Conservation (phyloP, 768 basidiomycete species). For the Pleurotus citrinopileatus region DNA sequence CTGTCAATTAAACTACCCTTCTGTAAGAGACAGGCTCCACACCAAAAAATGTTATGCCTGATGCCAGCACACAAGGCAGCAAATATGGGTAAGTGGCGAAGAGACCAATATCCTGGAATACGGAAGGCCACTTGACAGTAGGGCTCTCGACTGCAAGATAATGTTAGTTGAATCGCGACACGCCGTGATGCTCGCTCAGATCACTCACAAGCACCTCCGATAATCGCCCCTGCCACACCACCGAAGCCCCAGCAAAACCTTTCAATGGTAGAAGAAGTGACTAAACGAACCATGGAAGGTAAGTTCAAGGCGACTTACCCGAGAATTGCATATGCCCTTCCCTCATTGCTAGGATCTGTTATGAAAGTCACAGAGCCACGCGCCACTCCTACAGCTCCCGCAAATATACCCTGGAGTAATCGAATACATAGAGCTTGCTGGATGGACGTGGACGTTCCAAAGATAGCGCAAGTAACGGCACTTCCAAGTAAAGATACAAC, state of each 20-base stretch:
- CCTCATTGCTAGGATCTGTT: conserved; percentile 91
- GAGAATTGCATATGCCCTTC: conserved; percentile 90
- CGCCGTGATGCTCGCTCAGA: neutral
- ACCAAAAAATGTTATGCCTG: conserved; percentile 73
- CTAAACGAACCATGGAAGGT: conserved; percentile 3
- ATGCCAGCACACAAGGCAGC: conserved; percentile 79
- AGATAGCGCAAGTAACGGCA: conserved; percentile 71
- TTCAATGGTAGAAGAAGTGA: conserved; percentile 10
- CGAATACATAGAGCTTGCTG: conserved; percentile 83
- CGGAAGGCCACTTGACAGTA: conserved; percentile 78
- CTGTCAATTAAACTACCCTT: conserved; percentile 5
- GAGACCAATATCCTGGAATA: conserved; percentile 63
- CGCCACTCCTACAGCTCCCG: conserved; percentile 93
- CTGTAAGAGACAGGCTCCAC: conserved; percentile 18
- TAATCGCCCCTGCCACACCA: conserved; percentile 86
- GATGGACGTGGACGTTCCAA: conserved; percentile 74
- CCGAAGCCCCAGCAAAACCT: conserved; percentile 97
- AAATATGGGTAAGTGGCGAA: conserved; percentile 88
- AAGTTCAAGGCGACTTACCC: conserved; percentile 49
- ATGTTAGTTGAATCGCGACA: neutral
- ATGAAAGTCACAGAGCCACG: conserved; percentile 84
- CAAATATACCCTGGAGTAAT: conserved; percentile 89
- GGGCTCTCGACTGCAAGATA: conserved; percentile 69
- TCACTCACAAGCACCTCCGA: conserved; percentile 78
- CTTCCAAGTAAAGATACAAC: conserved; percentile 84